Base-by-base conservation (phyloP, 2,329 filamentous ascomycete genomes). In the Colletotrichum graminicola region DNA sequence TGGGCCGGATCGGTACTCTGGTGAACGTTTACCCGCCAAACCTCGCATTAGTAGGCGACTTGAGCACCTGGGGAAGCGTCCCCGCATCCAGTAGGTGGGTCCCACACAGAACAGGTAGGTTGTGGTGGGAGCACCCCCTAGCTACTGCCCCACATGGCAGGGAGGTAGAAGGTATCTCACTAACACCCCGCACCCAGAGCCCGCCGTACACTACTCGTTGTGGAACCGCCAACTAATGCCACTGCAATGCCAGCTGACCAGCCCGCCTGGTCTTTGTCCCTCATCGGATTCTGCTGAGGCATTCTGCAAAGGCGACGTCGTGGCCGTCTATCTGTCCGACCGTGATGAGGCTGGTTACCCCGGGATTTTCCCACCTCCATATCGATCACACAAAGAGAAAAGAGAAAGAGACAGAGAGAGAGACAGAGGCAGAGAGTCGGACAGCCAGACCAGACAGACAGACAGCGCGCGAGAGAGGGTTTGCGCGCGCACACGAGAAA, bases 331-430 rank as follows among this genome's bases (percentile, higher is more conserved):
- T 55, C 29, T 29, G 29, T 4, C 32, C 34, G 56, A 36, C 56
- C 23, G 47, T 54, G 59, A 67, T 23, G 57, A 26, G 65, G 18
- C 4, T 41, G 16, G 43, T 45, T 72, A 72, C 65, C 69, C 69
- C 69, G 64, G 65, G 69, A 71, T 72, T 72, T 69, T 60, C 69
- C 69, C 69, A 68, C 59, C 65, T 68, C 52, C 45, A 34, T 63
- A 41, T 45, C n/a, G 34, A 63, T 2, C 39, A 32, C 59, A 62
- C 26, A 32, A 26, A 32, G 23, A 29, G 12, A n/a, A 14, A 10
- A 26, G 11, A 14, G 16, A 51, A 23, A 29, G 23, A 26, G 47
- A 51, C 4, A 29, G 26, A 51, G n/a, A 52, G 49, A 18, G n/a
- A 52, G 12, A 8, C 14, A 29, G 23, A 52, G 2, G 1, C 10